phyloP scores from a whole-genome alignment of 495 filamentous ascomycete species.

The Penicillium samsonianum region DNA sequence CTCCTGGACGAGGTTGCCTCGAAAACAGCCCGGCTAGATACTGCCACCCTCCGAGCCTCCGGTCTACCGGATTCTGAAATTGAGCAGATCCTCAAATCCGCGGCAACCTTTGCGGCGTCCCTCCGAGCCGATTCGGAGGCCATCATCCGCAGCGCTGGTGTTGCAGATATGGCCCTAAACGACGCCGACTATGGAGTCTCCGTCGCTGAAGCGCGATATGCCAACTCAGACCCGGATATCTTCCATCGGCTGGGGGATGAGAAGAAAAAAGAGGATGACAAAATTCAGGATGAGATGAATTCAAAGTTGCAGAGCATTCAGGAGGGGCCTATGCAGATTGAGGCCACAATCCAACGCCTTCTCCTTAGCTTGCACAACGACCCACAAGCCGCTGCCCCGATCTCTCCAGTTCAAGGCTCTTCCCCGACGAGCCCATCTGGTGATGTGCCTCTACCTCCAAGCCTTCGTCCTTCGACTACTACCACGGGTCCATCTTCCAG shows the following conservation, averaged over 20 bases:
- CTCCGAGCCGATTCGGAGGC: slow-evolving; percentile 51
- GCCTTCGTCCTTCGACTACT: slow-evolving; percentile 23
- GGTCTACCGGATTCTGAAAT: slow-evolving; percentile 42
- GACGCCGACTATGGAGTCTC: slow-evolving; percentile 56
- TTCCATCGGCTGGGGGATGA: slow-evolving; percentile 49
- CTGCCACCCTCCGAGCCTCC: slow-evolving; percentile 33
- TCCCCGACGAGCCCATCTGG: slow-evolving; percentile 19
- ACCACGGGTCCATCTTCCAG: slow-evolving; percentile 14
- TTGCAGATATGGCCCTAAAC: slow-evolving; percentile 52
- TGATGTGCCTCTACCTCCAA: slow-evolving; percentile 21
- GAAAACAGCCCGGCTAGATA: slow-evolving; percentile 42
- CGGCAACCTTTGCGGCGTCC: slow-evolving; percentile 42
- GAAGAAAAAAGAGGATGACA: slow-evolving; percentile 54
- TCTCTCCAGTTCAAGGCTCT: slow-evolving; percentile 9
- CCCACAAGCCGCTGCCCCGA: slow-evolving; percentile 25
- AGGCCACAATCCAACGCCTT: slow-evolving; percentile 33
- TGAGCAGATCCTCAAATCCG: slow-evolving; percentile 48
- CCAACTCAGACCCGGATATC: slow-evolving; percentile 45
- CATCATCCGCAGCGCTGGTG: slow-evolving; percentile 50
- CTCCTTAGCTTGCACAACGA: slow-evolving; percentile 33
- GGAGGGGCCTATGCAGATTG: slow-evolving; percentile 42
- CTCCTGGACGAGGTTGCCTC: slow-evolving; percentile 50
- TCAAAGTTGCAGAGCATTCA: slow-evolving; percentile 52
- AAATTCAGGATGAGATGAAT: slow-evolving; percentile 46
- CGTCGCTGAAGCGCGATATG: slow-evolving; percentile 52